Percentiles rank a stretch among this genome's conserved stretches.
These are phyloP conservation scores for Selaginella moellendorffii DNA, from an alignment of 75 land plant species.

Conservation along the genomic window DNA sequence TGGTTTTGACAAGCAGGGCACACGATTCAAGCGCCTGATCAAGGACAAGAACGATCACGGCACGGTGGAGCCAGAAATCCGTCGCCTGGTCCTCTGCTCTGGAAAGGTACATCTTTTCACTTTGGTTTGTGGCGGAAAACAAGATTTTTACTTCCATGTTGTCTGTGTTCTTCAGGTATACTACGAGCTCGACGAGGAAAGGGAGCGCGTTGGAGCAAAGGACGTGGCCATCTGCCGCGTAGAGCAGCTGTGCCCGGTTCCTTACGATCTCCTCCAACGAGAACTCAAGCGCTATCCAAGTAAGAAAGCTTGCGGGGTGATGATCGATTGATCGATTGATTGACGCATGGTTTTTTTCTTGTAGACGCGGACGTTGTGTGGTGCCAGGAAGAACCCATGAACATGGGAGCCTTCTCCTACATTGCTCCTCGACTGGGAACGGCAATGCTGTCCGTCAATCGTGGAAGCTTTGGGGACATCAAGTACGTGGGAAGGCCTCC, in stretches of 20 bases:
- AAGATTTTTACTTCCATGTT: no score
- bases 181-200: constrained; percentile 82
- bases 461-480: constrained; percentile 61
- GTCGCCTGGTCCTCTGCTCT: constrained; percentile 70
- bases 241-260: constrained; percentile 91
- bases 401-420: constrained; percentile 75
- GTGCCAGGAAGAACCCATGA: constrained; percentile 98
- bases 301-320: no score
- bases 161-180: constrained; percentile 38
- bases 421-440: constrained; percentile 67
- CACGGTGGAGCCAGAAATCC: constrained; percentile 49
- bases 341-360: no score
- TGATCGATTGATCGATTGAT: no score
- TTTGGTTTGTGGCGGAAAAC: no score
- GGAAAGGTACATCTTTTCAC: constrained; percentile 52
- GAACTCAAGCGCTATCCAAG: constrained; percentile 92
- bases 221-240: constrained; percentile 94
- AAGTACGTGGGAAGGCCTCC: constrained; percentile 81
- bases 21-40: constrained; percentile 80
- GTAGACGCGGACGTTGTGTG: constrained; percentile 94
- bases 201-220: constrained; percentile 30
- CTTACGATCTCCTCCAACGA: constrained; percentile 71
- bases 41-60: constrained; percentile 70
- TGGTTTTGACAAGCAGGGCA: constrained; percentile 95
- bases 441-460: constrained; percentile 60